Base-by-base conservation (phyloP, 176 grass and related monocot species). In the Carex cristatella region DNA sequence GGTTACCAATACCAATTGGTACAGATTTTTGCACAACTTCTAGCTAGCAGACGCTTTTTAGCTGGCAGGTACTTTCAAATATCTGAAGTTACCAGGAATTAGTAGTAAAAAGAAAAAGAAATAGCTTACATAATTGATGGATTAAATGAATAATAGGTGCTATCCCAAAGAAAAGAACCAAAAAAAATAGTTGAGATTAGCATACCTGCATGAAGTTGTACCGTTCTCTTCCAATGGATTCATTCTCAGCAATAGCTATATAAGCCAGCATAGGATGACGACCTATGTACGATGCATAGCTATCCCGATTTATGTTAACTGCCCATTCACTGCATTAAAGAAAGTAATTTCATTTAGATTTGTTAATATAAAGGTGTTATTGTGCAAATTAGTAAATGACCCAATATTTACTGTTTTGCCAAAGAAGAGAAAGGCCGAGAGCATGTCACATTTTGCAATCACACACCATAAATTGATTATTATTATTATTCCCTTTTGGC, bases 201-300 rank as follows among this genome's bases (percentile, higher is more conserved):
- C 69, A 70, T 83, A 97, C 90, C 88, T 97, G 94, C 90, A 94
- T 94, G 84, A 94, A 94, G 71, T 97, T 90, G 60, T 94, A 94
- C 16, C 88, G 83, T 80, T 94, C 90, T 86, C 94, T 90, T 84
- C 94, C 94, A 81, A 97, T 92, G 63, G 94, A 97, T 89, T 97
- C 94, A 82, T 97, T 97, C 82, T 97, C 94, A 60, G 90, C 88
- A 61, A 97, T 85, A 49, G 90, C 81, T 86, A 94, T 92, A 80
- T 97, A 97, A 62, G 92, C 90, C 70, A 97, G 27, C 85, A 94
- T 91, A 3, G 92, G 90, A 68, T 94, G 94, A 74, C 91, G 94
- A 56, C 92, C 94, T 60, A 97, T 91, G 74, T 91, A 97, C 23
- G 94, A 97, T 68, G 94, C 90, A 81, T 97, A 94, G 53, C 87